Base-by-base conservation (phyloP, 1,139 yeast genomes). In the Yarrowia galli region DNA sequence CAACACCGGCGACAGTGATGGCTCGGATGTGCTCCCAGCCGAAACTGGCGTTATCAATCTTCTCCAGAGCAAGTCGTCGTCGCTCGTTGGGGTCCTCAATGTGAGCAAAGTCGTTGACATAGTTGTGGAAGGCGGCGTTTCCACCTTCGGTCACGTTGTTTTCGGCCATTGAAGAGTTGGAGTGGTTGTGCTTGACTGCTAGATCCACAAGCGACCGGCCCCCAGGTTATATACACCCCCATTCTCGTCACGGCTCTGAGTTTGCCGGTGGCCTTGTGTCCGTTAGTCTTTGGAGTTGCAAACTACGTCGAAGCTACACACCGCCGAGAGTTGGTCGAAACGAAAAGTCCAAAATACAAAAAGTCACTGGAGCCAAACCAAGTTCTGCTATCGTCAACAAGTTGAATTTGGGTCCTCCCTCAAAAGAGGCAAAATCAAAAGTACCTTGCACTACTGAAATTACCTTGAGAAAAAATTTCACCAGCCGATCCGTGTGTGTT, bases 21-120 rank as follows among this genome's bases (percentile, higher is more conserved):
- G 95, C 92, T 79, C 92, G 88, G 68, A 91, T 79, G 76, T 91
- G 97, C 76, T 92, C 89, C 96, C 96, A 89, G 68, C 96, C 92
- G 74, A 92, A 92, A 0, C 85, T 82, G 67, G 93, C 92, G 74
- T 89, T 87, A 79, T 92, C 97, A 73, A 92, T 91, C 77, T 90
- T 91, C 78, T 90, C 96, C 75, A 91, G 83, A 48, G 97, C 97
- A 75, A 91, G 82, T 81, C 96, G 86, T 82, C 96, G 88, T 83
- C 97, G 88, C 81, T 91, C 97, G 72, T 90, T 81, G 20, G 97
- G 97, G 78, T 91, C 97, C 70, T 87, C 89, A 72, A 91, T 85
- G 77, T 91, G 92, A 61, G 96, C 91, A 73, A 88, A 91, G 78
- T 91, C 93, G 70, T 89, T 91, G 73, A 90, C 78, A 78, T 86